These are phyloP conservation scores for Amphichorda felina DNA, from an alignment of 2,329 filamentous ascomycete species.

Conservation along the genomic window DNA sequence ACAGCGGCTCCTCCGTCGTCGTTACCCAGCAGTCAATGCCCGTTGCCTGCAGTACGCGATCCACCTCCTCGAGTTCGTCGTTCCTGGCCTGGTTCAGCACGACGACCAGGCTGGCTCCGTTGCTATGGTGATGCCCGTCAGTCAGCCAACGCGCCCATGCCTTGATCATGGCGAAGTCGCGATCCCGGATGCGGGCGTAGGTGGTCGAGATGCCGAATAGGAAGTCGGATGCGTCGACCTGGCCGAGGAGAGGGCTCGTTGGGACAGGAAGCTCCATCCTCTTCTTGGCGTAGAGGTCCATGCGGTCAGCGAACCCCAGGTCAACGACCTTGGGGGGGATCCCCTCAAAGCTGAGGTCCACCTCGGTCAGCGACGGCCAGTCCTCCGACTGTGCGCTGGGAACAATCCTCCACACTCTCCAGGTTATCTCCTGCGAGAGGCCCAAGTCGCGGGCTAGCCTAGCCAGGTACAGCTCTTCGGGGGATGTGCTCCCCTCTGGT, in stretches of 20 bases:
- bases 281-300: conserved; percentile 14
- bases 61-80: conserved; percentile 18
- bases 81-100: conserved; percentile 24
- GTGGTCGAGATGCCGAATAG: conserved; percentile 32
- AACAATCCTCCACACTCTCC: conserved; percentile 21
- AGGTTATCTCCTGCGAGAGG: conserved; percentile 18
- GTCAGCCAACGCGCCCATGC: conserved; percentile 35
- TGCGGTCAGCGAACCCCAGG: conserved; percentile 10
- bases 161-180: conserved; percentile 24
- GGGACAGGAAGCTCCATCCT: conserved; percentile 20
- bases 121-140: conserved; percentile 23
- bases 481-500: conserved; percentile 8
- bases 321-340: conserved; percentile 15
- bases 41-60: conserved; percentile 15
- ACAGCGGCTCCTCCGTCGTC: conserved; percentile 16
- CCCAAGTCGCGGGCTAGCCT: conserved; percentile 13
- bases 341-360: conserved; percentile 18
- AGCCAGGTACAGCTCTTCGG: conserved; percentile 20
- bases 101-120: conserved; percentile 30
- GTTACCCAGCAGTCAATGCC: conserved; percentile 28
- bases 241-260: conserved; percentile 14
- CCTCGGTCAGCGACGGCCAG: conserved; percentile 14
- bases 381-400: conserved; percentile 14
- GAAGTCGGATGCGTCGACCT: conserved; percentile 25
- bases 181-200: conserved; percentile 23